Conservation (phyloP, 176 grass and related monocot species). For the Triticum turgidum region DNA sequence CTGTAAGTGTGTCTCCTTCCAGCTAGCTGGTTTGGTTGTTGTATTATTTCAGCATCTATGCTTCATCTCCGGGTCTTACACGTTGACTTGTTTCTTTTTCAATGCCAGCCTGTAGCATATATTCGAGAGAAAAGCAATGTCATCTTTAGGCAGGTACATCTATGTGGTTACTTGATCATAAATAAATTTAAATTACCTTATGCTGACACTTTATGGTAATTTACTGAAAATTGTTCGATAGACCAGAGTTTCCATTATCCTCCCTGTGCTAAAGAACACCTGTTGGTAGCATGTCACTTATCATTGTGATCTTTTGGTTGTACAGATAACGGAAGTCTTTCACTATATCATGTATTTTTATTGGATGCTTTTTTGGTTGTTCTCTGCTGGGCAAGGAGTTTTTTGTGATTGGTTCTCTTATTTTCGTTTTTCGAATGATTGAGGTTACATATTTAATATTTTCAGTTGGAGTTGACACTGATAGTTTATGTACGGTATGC, state of each 20-base stretch:
- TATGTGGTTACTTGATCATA: constrained; percentile 8
- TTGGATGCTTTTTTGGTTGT: constrained; percentile 7
- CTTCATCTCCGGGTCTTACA: background rate
- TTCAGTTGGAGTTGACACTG: background rate
- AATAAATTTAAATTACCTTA: constrained; percentile 1
- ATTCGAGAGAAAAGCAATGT: constrained; percentile 94
- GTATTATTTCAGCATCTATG: background rate
- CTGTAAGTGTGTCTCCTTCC: constrained; percentile 57
- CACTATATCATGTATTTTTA: background rate
- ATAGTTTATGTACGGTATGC: background rate
- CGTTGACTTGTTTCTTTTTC: constrained; percentile 34
- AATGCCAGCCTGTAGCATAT: constrained; percentile 66
- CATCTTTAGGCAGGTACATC: constrained; percentile 84
- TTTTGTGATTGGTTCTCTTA: background rate
- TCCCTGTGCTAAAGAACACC: background rate
- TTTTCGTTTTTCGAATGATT: background rate
- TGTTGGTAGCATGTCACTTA: background rate
- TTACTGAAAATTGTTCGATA: background rate
- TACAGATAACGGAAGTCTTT: background rate
- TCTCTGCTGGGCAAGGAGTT: background rate
- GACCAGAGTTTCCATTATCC: background rate
- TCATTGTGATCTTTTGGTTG: background rate
- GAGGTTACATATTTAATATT: background rate
- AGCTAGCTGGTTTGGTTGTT: background rate
- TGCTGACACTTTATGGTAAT: background rate